Evolutionary conservation across 768 basidiomycete species (phyloP), one percentile per base, ranked within the genome.

Genomic region (Termitomyces sp.): DNA sequence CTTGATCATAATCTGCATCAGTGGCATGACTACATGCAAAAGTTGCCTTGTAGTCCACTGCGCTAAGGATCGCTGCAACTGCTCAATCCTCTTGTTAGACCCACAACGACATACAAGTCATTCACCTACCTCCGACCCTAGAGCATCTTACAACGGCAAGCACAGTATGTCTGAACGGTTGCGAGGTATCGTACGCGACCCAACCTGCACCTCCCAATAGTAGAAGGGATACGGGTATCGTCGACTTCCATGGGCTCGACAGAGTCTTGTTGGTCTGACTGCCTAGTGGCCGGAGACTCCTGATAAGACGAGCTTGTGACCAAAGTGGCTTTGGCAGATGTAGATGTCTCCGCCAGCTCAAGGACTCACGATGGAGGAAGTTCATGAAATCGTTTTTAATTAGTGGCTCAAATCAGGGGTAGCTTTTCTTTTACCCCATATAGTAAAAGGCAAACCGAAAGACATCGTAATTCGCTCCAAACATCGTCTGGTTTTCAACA

Each of bases 111-210:
- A 29, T 26, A 37, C n/a, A 55, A 18, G 31, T 39, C 37, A 33
- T 47, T 28, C 62, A 77, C 72, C 72, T 72, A 80, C 83, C 74
- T 53, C 88, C 93, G 54, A 97, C 81, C 51, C 91, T 81, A 3
- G 87, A 87, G 69, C 94, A 95, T 56, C 96, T 82, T 45, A 85
- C 74, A 24, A 81, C 74, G 12, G 95, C 94, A 52, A 96, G 77
- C 6, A 81, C 70, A 2, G 83, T 74, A 71, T 96, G 88, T 44
- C 92, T 80, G 66, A 92, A 85, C 1, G 92, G 85, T 55, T 88
- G 80, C 59, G 77, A 81, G 33, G 82, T 80, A 57, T 92, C 73
- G 71, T 92, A 96, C 15, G 84, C 80, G 52, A 80, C 57, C 52
- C 70, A 72, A 28, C 74, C 69, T 18, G 71, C 69, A 2, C 69